Conservation (phyloP, 2,329 filamentous ascomycete genomes). For the Hypoxylon sp. region DNA sequence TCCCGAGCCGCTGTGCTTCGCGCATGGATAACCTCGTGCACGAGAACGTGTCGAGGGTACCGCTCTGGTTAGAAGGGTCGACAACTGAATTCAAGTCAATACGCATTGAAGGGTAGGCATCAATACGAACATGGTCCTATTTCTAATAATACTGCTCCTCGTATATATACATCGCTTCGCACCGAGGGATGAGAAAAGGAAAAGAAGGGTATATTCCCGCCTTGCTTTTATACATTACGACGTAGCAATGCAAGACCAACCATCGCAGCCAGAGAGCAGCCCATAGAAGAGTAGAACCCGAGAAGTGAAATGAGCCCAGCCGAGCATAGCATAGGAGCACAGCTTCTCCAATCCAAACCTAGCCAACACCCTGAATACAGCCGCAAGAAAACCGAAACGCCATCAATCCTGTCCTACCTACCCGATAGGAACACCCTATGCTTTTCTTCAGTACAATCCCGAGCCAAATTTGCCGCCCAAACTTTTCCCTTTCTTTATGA, state of each 20-base stretch:
- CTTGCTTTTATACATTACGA: slow-evolving; percentile 22
- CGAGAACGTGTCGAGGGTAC: neutral
- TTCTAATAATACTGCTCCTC: slow-evolving; percentile 8
- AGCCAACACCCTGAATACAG: neutral
- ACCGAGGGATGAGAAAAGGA: neutral
- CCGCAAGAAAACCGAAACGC: slow-evolving; percentile 14
- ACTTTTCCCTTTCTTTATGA: neutral
- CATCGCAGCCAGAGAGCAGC: slow-evolving; percentile 12
- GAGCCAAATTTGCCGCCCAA: neutral
- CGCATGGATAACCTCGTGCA: neutral
- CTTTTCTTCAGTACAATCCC: neutral
- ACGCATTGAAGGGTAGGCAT: neutral
- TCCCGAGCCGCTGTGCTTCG: neutral
- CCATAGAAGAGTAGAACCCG: slow-evolving; percentile 10
- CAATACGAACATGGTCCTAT: slow-evolving; percentile 2
- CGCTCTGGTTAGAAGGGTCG: neutral
- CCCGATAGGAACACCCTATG: neutral
- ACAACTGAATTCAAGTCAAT: neutral
- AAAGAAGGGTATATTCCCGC: slow-evolving; percentile 34
- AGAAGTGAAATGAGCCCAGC: slow-evolving; percentile 2
- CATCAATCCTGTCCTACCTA: slow-evolving; percentile 3
- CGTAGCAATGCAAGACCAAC: neutral
- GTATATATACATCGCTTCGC: slow-evolving; percentile 26
- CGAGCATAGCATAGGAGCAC: too few species aligned
- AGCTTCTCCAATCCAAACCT: neutral